Percentiles rank a stretch among this genome's conserved stretches.
phyloP scores from a whole-genome alignment of 2,329 filamentous ascomycete genomes.

The Teratosphaeria gauchensis region DNA sequence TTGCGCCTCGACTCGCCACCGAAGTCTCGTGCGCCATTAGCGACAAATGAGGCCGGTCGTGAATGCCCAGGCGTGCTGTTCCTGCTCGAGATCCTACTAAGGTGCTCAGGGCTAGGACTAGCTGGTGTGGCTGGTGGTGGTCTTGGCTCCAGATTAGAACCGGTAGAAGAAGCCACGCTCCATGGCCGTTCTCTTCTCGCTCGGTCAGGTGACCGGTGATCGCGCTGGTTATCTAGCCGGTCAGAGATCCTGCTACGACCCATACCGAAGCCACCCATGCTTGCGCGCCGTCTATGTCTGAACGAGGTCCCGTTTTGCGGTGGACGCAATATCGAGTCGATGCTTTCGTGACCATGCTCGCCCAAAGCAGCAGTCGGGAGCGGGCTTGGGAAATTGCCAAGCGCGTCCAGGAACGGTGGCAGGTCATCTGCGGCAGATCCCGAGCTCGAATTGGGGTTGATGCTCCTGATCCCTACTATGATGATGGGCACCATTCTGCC shows the following conservation, averaged over 20 bases:
- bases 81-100: conserved; percentile 38
- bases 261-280: conserved; percentile 41
- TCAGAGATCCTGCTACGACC: conserved; percentile 22
- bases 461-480: conserved; percentile 59
- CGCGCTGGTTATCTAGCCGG: conserved; percentile 41
- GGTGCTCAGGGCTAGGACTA: conserved; percentile 39
- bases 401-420: conserved; percentile 41
- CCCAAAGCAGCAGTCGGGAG: conserved; percentile 23
- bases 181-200: conserved; percentile 25
- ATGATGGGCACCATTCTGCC: conserved; percentile 59
- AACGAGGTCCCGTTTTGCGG: conserved; percentile 47
- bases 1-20: conserved; percentile 20
- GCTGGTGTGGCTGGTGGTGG: conserved; percentile 57
- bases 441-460: conserved; percentile 42
- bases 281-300: conserved; percentile 43
- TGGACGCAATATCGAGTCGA: conserved; percentile 43
- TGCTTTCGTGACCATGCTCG: conserved; percentile 33
- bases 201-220: conserved; percentile 39
- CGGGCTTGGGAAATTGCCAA: conserved; percentile 39
- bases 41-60: conserved; percentile 23
- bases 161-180: conserved; percentile 24
- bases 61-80: conserved; percentile 25
- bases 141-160: conserved; percentile 35
- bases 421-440: conserved; percentile 34
- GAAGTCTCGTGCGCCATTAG: conserved; percentile 23